Evolutionary conservation across 208 protist species (phyloP).

Genomic region (Endotrypanum monterogeii): DNA sequence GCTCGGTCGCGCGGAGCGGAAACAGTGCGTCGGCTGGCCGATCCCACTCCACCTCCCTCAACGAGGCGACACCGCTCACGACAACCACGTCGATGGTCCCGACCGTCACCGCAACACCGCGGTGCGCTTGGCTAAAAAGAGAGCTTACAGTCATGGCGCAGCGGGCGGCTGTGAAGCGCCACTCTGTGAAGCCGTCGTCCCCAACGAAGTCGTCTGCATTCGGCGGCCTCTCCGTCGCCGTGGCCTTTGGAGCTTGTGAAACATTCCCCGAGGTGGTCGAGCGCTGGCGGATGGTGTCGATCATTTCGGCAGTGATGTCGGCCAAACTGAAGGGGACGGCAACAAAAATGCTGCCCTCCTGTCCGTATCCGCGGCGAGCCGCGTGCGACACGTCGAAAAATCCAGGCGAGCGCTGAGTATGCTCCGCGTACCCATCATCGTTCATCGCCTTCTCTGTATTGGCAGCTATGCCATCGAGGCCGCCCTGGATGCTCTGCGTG

Average conservation of each 20-base stretch:
- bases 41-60: not conserved
- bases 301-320: constrained; percentile 17
- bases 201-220: not conserved
- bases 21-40: constrained; percentile 4
- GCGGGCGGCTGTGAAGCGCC: constrained; percentile 13
- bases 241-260: not conserved
- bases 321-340: constrained; percentile 26
- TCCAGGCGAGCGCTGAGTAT: constrained; percentile 24
- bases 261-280: not conserved
- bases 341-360: constrained; percentile 46
- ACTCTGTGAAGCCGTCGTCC: constrained; percentile 21
- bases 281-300: constrained; percentile 5
- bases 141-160: constrained; percentile 39
- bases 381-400: constrained; percentile 42
- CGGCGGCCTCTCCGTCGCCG: not conserved
- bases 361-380: constrained; percentile 41
- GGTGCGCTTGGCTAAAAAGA: constrained; percentile 35
- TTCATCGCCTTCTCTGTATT: constrained; percentile 41
- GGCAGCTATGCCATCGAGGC: constrained; percentile 27
- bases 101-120: constrained; percentile 27
- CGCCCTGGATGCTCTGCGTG: constrained; percentile 11
- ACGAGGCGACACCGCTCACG: constrained; percentile 1
- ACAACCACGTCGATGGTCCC: constrained; percentile 30
- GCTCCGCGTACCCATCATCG: constrained; percentile 34
- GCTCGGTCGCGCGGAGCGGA: constrained; percentile 21